Evolutionary conservation across 257 asterid genomes (phyloP), one percentile per base, ranked within the genome.

Genomic region (Ilex aquifolium): DNA sequence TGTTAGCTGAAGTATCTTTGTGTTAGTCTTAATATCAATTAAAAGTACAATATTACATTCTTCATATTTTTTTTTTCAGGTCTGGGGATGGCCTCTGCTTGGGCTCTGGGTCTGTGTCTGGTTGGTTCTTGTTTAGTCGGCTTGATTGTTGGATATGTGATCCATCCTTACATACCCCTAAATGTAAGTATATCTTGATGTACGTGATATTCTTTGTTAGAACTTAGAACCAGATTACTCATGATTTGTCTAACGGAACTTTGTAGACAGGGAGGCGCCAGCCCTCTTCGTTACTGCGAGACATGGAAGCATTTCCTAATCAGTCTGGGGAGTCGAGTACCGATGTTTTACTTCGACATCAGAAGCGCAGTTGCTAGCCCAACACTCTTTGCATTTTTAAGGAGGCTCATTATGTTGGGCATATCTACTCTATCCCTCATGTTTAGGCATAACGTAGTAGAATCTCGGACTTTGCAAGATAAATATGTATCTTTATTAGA

Each of bases 221-320:
- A 13, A 8, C 9, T 3, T 49, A 11, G 54, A 49, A 12, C 17
- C n/a, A n/a, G 54, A 14, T 53, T n/a, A 10, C 30, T 6, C 30
- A 53, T n/a, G 2, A 53, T 15, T 59, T 62, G 13, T 70, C 81
- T 78, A 66, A 86, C 76, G 62, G 69, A 73, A 70, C 65, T 76
- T 62, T 88, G 69, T 91, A 91, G 96, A 79, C 98, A 86, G 98
- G 94, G 75, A 76, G 86, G 87, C 68, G 4, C 14, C 91, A 72
- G 57, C 13, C 71, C 48, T 56, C 86, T 6, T 73, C 77, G 56
- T 44, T 16, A 57, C 90, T 65, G 60, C 77, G 77, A 65, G 95
- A 88, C 95, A 77, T 88, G 87, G 97, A 91, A 76, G 63, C 83
- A 13, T 66, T 88, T 70, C 91, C 94, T 78, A 84, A 88, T 65